Base-by-base conservation (phyloP, 306 rosid species). In the Potentilla sterilis region DNA sequence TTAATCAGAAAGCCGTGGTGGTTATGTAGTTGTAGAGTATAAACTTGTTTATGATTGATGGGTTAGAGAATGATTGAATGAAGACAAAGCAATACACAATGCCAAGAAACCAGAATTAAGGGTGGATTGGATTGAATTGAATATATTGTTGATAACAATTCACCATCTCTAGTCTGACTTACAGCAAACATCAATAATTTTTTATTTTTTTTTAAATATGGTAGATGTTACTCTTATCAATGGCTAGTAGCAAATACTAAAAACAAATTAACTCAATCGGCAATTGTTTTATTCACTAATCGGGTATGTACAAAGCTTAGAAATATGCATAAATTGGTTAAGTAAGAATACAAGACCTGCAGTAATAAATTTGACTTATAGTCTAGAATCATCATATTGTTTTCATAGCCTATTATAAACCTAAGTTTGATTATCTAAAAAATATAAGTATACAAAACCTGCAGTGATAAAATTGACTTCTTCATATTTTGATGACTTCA, bases 1-100 rank as follows among this genome's bases (percentile, higher is more conserved):
- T 77, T 69, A 81, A 71, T 83, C 83, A 49, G 72, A 75, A 80
- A 75, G 83, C 83, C 85, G 87, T 84, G 85, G 80, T 48, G 82
- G 89, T 78, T 76, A 73, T 69, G 90, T 49, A 62, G 85, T 59
- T 79, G 54, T 16, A 52, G 75, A 77, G 40, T 40, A 55, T 43
- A 8, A 7, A 21, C 48, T 10, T 2, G 64, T 70, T 61, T 19
- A 70, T 18, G 57, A 79, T 46, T 16, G 15, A 41, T 63, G 52
- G 71, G 73, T 14, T 69, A 6, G 19, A 59, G 69, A 74, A 74
- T 35, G 61, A 66, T 64, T 55, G 71, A 54, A 70, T 67, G 82
- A 75, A 67, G 88, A 83, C 83, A 82, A 84, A 82, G 38, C 28
- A 76, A 67, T 67, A 83, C 40, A 68, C 83, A 77, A 52, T 28